Evolutionary conservation across 2,329 filamentous ascomycete species (phyloP).

Genomic region (Penicillium griseofulvum): DNA sequence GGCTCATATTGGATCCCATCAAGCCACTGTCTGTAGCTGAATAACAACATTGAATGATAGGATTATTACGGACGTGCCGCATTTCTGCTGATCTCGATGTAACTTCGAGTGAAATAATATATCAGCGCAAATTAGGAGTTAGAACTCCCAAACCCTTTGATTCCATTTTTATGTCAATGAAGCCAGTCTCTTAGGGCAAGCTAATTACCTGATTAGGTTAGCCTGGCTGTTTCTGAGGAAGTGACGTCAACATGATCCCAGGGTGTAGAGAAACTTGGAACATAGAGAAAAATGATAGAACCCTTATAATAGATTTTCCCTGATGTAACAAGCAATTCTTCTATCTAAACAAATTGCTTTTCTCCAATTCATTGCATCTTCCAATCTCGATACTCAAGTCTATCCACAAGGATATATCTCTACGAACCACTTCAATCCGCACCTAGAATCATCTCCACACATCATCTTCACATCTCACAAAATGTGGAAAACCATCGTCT

Average conservation of each 20-base stretch:
- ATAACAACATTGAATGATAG: neutral
- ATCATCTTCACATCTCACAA: neutral
- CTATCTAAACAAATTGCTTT: neutral
- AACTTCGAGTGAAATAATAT: neutral
- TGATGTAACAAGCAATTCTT: neutral
- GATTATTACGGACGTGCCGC: neutral
- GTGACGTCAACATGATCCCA: constrained; percentile 32
- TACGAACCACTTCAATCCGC: neutral
- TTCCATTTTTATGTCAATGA: neutral
- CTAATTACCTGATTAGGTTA: constrained; percentile 18
- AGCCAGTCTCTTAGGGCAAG: constrained; percentile 7
- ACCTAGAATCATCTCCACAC: neutral
- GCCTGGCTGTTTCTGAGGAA: neutral
- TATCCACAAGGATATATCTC: neutral
- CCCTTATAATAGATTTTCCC: neutral
- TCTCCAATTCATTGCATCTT: neutral
- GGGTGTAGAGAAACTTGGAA: constrained; percentile 14
- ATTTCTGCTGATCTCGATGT: too few species aligned
- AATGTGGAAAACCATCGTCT: constrained; percentile 24
- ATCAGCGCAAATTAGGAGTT: neutral
- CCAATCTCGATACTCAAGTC: neutral
- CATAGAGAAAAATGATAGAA: neutral
- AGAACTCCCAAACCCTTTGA: neutral
- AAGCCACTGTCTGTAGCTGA: too few species aligned
- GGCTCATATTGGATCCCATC: constrained; percentile 66